Percentiles rank a stretch among this genome's conserved stretches.
These are phyloP conservation scores for Onygenales sp. DNA, from an alignment of 2,329 filamentous ascomycete genomes.

Conservation along the genomic window DNA sequence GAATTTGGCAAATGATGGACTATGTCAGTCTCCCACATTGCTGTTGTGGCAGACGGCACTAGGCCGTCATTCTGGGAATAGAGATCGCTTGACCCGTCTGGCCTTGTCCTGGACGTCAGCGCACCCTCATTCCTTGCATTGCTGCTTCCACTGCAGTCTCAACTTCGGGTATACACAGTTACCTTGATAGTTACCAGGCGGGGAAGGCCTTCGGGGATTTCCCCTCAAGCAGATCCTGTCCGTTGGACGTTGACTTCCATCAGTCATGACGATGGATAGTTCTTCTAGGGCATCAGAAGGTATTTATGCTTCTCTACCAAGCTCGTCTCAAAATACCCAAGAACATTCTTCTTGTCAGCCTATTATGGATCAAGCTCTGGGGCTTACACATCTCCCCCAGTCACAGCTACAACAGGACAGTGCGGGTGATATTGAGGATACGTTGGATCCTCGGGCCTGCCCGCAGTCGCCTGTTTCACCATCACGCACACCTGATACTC, in stretches of 20 bases:
- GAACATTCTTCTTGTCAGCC: slow-evolving; percentile 15
- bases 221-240: slow-evolving; percentile 7
- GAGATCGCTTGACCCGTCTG: not conserved
- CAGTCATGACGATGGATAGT: slow-evolving; percentile 13
- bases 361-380: slow-evolving; percentile 24
- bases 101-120: not conserved
- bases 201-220: slow-evolving; percentile 1
- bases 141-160: not conserved
- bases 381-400: slow-evolving; percentile 35
- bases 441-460: not conserved
- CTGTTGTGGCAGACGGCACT: slow-evolving; percentile 11
- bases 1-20: not conserved
- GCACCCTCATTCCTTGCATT: not conserved
- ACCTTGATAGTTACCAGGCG: not conserved
- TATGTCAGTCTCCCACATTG: not conserved
- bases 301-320: slow-evolving; percentile 27
- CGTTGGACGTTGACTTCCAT: slow-evolving; percentile 7
- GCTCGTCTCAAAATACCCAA: slow-evolving; percentile 5
- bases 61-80: not conserved
- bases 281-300: slow-evolving; percentile 20
- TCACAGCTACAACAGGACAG: slow-evolving; percentile 19
- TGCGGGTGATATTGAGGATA: not conserved
- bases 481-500: not conserved
- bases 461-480: not conserved
- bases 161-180: not conserved